These are phyloP conservation scores for Chrysophaeum taylorii DNA, from an alignment of 352 stramenopile species.

Conservation along the genomic window DNA sequence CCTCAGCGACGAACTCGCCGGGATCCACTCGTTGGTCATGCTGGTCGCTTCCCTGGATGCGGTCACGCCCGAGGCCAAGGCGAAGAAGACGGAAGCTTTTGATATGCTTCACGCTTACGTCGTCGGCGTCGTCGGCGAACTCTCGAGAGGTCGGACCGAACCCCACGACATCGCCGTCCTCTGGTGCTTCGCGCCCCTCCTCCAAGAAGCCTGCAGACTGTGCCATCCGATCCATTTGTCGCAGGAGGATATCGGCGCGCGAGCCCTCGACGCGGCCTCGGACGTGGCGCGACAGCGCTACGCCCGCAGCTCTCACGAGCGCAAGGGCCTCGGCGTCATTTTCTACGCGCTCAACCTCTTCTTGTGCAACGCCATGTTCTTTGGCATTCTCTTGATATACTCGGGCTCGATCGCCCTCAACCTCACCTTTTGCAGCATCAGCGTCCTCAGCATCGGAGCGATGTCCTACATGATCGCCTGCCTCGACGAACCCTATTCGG, in stretches of 20 bases:
- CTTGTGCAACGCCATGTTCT: conserved; percentile 12
- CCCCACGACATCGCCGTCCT: too few relatives aligned
- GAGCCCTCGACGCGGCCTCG: background rate
- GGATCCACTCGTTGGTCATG: background rate
- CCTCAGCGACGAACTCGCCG: background rate
- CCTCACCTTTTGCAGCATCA: background rate
- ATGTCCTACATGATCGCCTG: background rate
- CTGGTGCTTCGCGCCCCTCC: too few relatives aligned
- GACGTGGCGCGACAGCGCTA: background rate
- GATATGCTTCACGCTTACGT: too few relatives aligned
- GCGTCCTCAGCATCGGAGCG: background rate
- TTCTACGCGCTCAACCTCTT: background rate
- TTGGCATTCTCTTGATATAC: background rate
- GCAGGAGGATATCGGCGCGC: background rate
- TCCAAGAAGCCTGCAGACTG: too few relatives aligned
- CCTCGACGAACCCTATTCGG: background rate
- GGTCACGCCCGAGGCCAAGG: too few relatives aligned
- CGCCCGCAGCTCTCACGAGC: background rate
- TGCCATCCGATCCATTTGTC: too few relatives aligned
- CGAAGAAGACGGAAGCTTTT: too few relatives aligned
- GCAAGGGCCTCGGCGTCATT: background rate
- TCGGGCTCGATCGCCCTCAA: background rate
- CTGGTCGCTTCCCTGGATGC: background rate
- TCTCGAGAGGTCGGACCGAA: too few relatives aligned
- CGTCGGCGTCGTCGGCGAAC: too few relatives aligned